Conservation (phyloP, 768 basidiomycete genomes). For the Kondoa subrosea region DNA sequence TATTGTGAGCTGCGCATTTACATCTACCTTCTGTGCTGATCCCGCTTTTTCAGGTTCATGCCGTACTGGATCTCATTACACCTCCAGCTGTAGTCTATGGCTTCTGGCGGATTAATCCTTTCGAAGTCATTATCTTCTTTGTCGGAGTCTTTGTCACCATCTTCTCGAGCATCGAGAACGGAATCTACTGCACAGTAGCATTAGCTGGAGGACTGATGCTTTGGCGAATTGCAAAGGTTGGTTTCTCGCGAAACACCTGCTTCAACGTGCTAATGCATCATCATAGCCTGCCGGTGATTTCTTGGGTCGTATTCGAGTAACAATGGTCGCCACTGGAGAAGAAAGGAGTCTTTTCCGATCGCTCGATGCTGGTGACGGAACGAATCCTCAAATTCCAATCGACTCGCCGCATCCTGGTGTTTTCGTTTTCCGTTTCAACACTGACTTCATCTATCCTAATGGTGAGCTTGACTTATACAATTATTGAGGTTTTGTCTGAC, state of each 20-base stretch:
- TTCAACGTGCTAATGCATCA: background rate
- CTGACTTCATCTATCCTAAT: conserved; percentile 76
- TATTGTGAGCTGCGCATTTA: conserved; percentile 79
- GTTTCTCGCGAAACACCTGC: conserved; percentile 2
- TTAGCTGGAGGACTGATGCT: background rate
- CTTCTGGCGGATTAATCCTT: conserved; percentile 84
- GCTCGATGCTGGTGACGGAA: conserved; percentile 40
- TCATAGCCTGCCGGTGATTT: conserved; percentile 65
- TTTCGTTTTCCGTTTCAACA: conserved; percentile 78
- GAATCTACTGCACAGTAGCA: conserved; percentile 44
- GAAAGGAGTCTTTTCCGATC: conserved; percentile 72
- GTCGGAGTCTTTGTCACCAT: conserved; percentile 45
- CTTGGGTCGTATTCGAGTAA: conserved; percentile 65
- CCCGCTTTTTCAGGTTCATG: conserved; percentile 23
- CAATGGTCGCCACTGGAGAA: conserved; percentile 31
- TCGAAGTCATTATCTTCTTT: conserved; percentile 41
- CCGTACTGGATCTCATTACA: conserved; percentile 50
- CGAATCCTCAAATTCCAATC: conserved; percentile 54
- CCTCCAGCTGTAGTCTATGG: conserved; percentile 62
- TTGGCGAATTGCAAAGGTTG: conserved; percentile 1
- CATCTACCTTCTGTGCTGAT: background rate
- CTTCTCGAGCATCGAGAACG: conserved; percentile 85
- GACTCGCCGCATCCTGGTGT: conserved; percentile 67
- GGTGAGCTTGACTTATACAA: conserved; percentile 37
- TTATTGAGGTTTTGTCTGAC: background rate